Conservation (phyloP, 768 basidiomycete species). For the Leccinum barrowsii region DNA sequence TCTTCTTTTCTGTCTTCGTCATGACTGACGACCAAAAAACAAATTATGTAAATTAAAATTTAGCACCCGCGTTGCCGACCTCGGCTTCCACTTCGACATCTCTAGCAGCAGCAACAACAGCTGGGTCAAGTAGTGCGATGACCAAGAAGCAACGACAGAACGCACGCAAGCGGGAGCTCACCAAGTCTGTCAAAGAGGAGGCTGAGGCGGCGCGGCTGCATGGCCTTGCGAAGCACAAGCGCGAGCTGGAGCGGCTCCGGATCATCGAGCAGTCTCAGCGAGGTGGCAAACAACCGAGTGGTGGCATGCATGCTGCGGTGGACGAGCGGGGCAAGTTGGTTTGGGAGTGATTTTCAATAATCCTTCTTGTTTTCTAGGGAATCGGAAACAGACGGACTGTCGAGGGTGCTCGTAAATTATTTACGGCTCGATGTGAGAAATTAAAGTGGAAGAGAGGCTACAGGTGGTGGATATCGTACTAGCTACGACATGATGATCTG, state of each 20-base stretch:
- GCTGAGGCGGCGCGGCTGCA: constrained; percentile 50
- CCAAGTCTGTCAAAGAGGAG: constrained; percentile 55
- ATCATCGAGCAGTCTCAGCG: constrained; percentile 43
- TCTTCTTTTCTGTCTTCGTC: neutral
- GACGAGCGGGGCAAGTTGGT: constrained; percentile 56
- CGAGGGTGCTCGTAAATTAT: constrained; percentile 19
- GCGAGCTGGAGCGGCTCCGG: constrained; percentile 52
- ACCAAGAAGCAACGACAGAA: constrained; percentile 75
- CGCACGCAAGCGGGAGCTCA: constrained; percentile 51
- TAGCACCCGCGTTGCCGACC: constrained; percentile 17
- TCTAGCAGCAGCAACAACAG: constrained; percentile 36
- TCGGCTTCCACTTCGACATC: constrained; percentile 15
- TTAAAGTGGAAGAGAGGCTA: neutral
- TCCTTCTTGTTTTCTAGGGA: neutral
- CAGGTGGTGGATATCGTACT: constrained; percentile 12
- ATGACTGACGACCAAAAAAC: neutral
- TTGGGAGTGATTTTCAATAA: constrained; percentile 40
- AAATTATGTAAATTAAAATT: neutral
- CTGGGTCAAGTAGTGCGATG: constrained; percentile 14
- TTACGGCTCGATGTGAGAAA: constrained; percentile 13
- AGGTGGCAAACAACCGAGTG: constrained; percentile 34
- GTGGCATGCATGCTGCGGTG: constrained; percentile 62
- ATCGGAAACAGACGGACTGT: neutral
- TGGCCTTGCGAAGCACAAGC: constrained; percentile 54
- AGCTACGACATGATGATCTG: constrained; percentile 9